Conservation (phyloP, 108 stramenopile species). For the Discostella stelligeroides region DNA sequence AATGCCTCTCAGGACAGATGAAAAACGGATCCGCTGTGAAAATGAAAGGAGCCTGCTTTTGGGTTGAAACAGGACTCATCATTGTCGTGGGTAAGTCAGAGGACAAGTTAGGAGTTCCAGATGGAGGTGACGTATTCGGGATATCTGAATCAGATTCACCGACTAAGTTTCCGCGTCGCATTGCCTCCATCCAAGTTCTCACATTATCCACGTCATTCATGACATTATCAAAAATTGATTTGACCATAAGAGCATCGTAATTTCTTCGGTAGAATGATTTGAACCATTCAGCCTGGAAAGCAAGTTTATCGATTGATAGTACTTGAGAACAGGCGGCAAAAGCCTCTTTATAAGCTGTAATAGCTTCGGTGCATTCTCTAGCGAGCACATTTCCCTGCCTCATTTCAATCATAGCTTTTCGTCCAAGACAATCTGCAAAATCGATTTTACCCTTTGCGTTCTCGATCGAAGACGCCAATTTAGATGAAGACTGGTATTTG, state of each 20-base stretch:
- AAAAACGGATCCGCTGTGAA: conserved; percentile 44
- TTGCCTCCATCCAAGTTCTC: conserved; percentile 73
- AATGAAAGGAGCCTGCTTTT: conserved; percentile 2
- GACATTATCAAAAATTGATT: conserved; percentile 25
- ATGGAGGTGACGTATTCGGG: conserved; percentile 10
- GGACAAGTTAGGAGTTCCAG: conserved; percentile 9
- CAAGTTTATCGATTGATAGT: conserved; percentile 70
- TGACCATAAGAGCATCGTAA: conserved; percentile 82
- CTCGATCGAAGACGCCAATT: conserved; percentile 49
- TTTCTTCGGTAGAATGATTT: conserved; percentile 80
- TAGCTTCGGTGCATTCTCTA: conserved; percentile 52
- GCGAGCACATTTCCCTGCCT: conserved; percentile 38
- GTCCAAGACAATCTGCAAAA: conserved; percentile 59
- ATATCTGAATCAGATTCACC: conserved; percentile 15
- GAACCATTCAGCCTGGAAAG: conserved; percentile 85
- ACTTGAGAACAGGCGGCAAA: conserved; percentile 77
- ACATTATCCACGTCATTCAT: conserved; percentile 83
- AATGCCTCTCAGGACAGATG: conserved; percentile 54
- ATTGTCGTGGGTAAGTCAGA: conserved; percentile 27
- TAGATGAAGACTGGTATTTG: conserved; percentile 46
- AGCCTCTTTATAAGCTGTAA: conserved; percentile 62
- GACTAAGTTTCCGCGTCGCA: conserved; percentile 44
- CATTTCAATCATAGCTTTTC: conserved; percentile 42
- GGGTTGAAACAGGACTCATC: conserved; percentile 17
- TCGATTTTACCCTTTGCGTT: conserved; percentile 52